phyloP scores from a whole-genome alignment of 371 early-diverging fungal genomes.

The Conidiobolus incongruus region DNA sequence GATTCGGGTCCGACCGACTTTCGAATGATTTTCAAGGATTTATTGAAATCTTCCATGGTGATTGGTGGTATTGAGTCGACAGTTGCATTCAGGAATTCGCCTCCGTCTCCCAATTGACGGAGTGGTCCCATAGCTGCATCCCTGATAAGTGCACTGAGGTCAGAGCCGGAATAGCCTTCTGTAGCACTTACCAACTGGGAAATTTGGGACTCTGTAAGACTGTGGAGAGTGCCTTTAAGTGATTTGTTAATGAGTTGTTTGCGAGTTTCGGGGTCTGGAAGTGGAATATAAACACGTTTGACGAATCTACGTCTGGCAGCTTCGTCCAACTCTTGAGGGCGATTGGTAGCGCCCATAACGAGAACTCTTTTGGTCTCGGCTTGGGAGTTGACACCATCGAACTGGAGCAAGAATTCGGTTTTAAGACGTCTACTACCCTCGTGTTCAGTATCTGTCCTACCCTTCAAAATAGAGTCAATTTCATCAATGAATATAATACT shows the following conservation, averaged over 20 bases:
- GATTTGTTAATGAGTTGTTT: slow-evolving; percentile 34
- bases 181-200: slow-evolving; percentile 25
- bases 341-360: slow-evolving; percentile 7
- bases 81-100: slow-evolving; percentile 9
- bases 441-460: slow-evolving; percentile 71
- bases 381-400: slow-evolving; percentile 59
- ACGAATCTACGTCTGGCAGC: slow-evolving; percentile 32
- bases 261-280: slow-evolving; percentile 59
- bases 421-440: slow-evolving; percentile 73
- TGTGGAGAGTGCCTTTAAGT: slow-evolving; percentile 27
- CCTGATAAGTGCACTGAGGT: slow-evolving; percentile 76
- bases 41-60: slow-evolving; percentile 37
- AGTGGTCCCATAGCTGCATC: slow-evolving; percentile 52
- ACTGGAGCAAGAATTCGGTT: slow-evolving; percentile 64
- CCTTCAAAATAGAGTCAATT: slow-evolving; percentile 78
- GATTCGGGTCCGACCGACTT: slow-evolving; percentile 69
- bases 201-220: slow-evolving; percentile 31
- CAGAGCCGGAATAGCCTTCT: slow-evolving; percentile 65
- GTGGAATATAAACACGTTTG: slow-evolving; percentile 55
- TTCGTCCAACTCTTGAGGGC: slow-evolving; percentile 81
- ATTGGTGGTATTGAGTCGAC: slow-evolving; percentile 52
- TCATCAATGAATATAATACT: slow-evolving; percentile 76
- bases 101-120: slow-evolving; percentile 33
- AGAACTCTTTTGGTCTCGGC: slow-evolving; percentile 14
- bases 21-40: slow-evolving; percentile 52